A percentile compares a stretch with the other conserved stretches of the same genome.
Conservation (phyloP, 352 stramenopile species). For the Peronosclerospora sorghi region DNA sequence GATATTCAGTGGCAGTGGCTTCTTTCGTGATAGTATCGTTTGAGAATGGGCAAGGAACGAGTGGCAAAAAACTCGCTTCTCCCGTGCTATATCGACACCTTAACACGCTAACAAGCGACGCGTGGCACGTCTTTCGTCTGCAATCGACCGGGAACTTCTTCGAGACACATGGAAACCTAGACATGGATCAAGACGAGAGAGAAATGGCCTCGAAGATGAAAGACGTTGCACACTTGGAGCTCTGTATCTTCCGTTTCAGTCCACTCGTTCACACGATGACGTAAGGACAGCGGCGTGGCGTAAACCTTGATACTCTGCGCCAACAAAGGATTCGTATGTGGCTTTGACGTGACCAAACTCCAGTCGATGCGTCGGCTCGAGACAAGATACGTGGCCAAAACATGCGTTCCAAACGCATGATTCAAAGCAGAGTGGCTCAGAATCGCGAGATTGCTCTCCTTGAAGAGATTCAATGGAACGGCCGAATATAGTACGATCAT, state of each 20-base stretch:
- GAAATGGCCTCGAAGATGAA: conserved; percentile 66
- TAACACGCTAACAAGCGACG: conserved; percentile 61
- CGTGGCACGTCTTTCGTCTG: conserved; percentile 64
- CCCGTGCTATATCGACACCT: too few relatives aligned
- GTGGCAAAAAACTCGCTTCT: conserved; percentile 22
- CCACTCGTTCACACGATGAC: conserved; percentile 53
- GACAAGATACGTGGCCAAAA: conserved; percentile 69
- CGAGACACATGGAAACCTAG: conserved; percentile 70
- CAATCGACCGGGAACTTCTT: conserved; percentile 58
- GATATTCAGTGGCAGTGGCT: conserved; percentile 72
- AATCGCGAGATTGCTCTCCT: conserved; percentile 61
- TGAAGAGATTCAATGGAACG: conserved; percentile 65
- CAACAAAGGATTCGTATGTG: conserved; percentile 49
- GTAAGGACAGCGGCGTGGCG: conserved; percentile 73
- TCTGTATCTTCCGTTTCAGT: conserved; percentile 48
- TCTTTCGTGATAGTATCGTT: conserved; percentile 82
- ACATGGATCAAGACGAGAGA: conserved; percentile 81
- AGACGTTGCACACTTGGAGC: conserved; percentile 44
- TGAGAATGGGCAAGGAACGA: conserved; percentile 77
- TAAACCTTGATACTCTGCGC: conserved; percentile 65
- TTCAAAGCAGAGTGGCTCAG: conserved; percentile 58
- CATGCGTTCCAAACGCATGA: conserved; percentile 37
- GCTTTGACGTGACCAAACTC: conserved; percentile 72
- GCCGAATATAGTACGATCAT: conserved; percentile 35
- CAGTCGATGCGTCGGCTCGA: conserved; percentile 68